These are phyloP conservation scores for Penicillium diatomitis DNA, from an alignment of 495 filamentous ascomycete species.

Conservation along the genomic window DNA sequence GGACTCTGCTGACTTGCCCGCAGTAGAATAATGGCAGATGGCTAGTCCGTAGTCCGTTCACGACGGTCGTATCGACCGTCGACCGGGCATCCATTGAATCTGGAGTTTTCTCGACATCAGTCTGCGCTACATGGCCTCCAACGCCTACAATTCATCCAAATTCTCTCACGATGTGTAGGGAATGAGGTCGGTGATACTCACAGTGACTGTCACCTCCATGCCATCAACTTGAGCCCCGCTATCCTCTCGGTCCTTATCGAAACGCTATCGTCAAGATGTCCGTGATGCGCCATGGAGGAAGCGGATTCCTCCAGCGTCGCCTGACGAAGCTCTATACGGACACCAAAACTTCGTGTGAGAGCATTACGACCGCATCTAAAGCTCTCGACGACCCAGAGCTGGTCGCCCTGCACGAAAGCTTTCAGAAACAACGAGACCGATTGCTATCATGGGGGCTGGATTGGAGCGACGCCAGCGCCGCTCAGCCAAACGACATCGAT, in stretches of 20 bases:
- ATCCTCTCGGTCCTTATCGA: slow-evolving; percentile 14
- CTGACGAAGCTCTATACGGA: slow-evolving; percentile 87
- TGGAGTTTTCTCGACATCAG: background rate
- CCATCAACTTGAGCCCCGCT: slow-evolving; percentile 1
- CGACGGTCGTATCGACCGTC: slow-evolving; percentile 3
- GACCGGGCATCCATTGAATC: slow-evolving; percentile 18
- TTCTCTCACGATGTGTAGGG: too few relatives aligned
- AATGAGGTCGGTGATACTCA: background rate
- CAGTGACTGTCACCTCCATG: background rate
- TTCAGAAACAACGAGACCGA: slow-evolving; percentile 49
- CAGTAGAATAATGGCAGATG: slow-evolving; percentile 10
- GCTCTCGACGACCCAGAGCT: slow-evolving; percentile 46
- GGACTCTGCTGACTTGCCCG: slow-evolving; percentile 28
- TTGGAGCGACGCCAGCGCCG: slow-evolving; percentile 68
- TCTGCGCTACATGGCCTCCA: slow-evolving; percentile 6
- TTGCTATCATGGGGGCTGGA: slow-evolving; percentile 83
- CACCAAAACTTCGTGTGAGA: slow-evolving; percentile 81
- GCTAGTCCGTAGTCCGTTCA: slow-evolving; percentile 12
- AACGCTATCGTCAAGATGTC: slow-evolving; percentile 34
- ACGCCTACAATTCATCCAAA: background rate
- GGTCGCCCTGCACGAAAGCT: slow-evolving; percentile 45
- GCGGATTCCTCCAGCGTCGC: slow-evolving; percentile 49
- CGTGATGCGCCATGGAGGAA: slow-evolving; percentile 39
- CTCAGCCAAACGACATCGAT: slow-evolving; percentile 70
- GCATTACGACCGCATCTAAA: slow-evolving; percentile 62